A percentile compares a stretch with the other conserved stretches of the same genome.
Conservation (phyloP, 495 filamentous ascomycete genomes). For the Penicillium maclennaniae region DNA sequence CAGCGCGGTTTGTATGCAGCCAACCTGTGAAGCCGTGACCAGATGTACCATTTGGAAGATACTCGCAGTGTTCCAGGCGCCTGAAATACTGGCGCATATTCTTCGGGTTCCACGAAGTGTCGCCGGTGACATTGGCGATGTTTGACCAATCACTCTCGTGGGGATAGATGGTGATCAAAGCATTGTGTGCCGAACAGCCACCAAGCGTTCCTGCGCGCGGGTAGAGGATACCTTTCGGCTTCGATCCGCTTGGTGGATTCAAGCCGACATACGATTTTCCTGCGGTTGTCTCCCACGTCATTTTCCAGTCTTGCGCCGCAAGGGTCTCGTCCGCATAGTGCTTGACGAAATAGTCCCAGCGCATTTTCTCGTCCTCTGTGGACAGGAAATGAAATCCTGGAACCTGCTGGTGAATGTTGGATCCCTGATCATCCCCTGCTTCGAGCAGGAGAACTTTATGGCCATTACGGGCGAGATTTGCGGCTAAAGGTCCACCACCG, state of each 20-base stretch:
- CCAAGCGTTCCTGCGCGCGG: slow-evolving; percentile 45
- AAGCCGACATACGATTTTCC: slow-evolving; percentile 7
- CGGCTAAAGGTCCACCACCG: slow-evolving; percentile 61
- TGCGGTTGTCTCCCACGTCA: slow-evolving; percentile 39
- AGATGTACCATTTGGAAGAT: slow-evolving; percentile 32
- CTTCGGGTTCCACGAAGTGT: slow-evolving; percentile 37
- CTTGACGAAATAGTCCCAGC: slow-evolving; percentile 48
- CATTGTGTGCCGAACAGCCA: slow-evolving; percentile 46
- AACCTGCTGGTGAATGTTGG: slow-evolving; percentile 33
- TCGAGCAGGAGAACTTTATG: slow-evolving; percentile 60
- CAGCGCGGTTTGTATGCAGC: slow-evolving; percentile 49
- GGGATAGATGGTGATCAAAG: slow-evolving; percentile 38
- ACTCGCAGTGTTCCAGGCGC: slow-evolving; percentile 50
- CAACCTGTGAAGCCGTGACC: slow-evolving; percentile 59
- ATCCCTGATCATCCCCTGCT: slow-evolving; percentile 58
- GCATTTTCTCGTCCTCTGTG: slow-evolving; percentile 36
- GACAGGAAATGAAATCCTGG: slow-evolving; percentile 36
- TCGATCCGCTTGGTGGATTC: no score
- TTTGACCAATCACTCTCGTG: slow-evolving; percentile 45
- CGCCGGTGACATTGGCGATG: slow-evolving; percentile 40
- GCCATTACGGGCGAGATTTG: slow-evolving; percentile 57
- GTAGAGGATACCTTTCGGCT: slow-evolving; percentile 38
- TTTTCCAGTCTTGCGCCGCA: slow-evolving; percentile 43
- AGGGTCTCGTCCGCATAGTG: slow-evolving; percentile 40
- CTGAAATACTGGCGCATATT: slow-evolving; percentile 44